Percentiles rank a stretch among this genome's conserved stretches.
phyloP scores from a whole-genome alignment of 1,284 basidiomycete species.

The Cutaneotrichosporon sp. region DNA sequence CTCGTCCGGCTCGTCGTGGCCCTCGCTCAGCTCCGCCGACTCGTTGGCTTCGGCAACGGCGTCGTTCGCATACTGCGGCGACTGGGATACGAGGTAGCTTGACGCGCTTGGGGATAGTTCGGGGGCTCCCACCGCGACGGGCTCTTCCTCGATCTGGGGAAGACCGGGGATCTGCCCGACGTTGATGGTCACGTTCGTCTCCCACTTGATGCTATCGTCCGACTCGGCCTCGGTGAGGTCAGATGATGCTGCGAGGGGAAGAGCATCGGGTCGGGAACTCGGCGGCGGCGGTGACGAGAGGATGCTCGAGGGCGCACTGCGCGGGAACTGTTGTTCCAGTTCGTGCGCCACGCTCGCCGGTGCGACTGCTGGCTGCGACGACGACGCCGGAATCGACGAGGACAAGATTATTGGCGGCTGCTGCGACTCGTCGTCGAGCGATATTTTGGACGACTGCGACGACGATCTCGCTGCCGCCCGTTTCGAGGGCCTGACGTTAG shows the following conservation, averaged over 20 bases:
- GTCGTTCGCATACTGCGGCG: neutral
- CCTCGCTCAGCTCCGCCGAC: neutral
- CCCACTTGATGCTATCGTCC: neutral
- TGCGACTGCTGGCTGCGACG: neutral
- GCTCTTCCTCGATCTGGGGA: neutral
- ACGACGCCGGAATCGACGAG: too few species aligned
- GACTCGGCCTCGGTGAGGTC: neutral
- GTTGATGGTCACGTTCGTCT: neutral
- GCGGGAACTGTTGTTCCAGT: neutral
- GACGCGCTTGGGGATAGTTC: neutral
- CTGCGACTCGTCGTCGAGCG: slow-evolving; percentile 16
- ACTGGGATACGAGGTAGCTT: neutral
- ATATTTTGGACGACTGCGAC: slow-evolving; percentile 1
- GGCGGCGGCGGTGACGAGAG: neutral
- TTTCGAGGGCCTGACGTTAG: slow-evolving; percentile 1
- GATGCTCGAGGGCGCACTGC: neutral
- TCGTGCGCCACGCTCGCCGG: neutral
- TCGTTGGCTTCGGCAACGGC: neutral
- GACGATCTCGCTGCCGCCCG: neutral
- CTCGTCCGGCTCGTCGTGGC: neutral
- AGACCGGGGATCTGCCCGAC: neutral
- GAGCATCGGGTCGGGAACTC: too few species aligned
- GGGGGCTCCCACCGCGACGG: neutral
- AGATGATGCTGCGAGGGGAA: neutral
- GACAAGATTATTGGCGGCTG: slow-evolving; percentile 7